Conservation (phyloP, 2,329 filamentous ascomycete genomes). For the Monosporascus cannonballus region DNA sequence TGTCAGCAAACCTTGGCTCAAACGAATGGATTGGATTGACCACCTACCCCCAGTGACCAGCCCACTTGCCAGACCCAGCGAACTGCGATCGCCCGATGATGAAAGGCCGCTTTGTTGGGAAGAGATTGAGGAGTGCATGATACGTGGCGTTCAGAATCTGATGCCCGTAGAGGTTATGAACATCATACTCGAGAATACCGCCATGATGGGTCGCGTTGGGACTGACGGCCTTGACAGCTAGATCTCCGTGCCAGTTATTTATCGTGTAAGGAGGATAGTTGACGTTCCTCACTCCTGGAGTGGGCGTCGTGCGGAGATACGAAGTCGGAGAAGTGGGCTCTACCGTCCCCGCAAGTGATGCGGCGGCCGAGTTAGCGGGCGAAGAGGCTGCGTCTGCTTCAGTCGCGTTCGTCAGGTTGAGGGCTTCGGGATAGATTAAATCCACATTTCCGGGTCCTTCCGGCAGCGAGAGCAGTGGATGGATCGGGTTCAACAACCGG, state of each 20-base stretch:
- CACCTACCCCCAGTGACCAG: slow-evolving; percentile 65
- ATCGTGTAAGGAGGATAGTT: slow-evolving; percentile 73
- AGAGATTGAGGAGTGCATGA: slow-evolving; percentile 57
- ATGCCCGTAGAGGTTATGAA: slow-evolving; percentile 74
- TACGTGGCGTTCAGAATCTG: slow-evolving; percentile 75
- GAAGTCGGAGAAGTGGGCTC: slow-evolving; percentile 28
- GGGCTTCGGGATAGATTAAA: slow-evolving; percentile 61
- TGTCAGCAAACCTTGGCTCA: not conserved
- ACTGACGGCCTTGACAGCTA: slow-evolving; percentile 66
- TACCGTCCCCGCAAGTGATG: not conserved
- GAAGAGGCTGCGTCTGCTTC: slow-evolving; percentile 57
- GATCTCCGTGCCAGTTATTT: slow-evolving; percentile 65
- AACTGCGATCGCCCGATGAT: slow-evolving; percentile 82
- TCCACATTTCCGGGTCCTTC: slow-evolving; percentile 57
- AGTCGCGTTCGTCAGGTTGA: slow-evolving; percentile 62
- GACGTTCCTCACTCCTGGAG: slow-evolving; percentile 58
- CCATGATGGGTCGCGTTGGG: slow-evolving; percentile 74
- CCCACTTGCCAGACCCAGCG: slow-evolving; percentile 66
- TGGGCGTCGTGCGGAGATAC: slow-evolving; percentile 55
- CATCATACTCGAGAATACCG: slow-evolving; percentile 70
- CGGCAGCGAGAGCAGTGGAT: slow-evolving; percentile 59
- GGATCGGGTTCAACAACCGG: slow-evolving; percentile 60
- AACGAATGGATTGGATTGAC: not conserved
- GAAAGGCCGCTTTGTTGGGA: slow-evolving; percentile 67
- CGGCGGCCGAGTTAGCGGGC: slow-evolving; percentile 32